Evolutionary conservation across 2,329 filamentous ascomycete species (phyloP).

Genomic region (Chaetomiaceae sp.): DNA sequence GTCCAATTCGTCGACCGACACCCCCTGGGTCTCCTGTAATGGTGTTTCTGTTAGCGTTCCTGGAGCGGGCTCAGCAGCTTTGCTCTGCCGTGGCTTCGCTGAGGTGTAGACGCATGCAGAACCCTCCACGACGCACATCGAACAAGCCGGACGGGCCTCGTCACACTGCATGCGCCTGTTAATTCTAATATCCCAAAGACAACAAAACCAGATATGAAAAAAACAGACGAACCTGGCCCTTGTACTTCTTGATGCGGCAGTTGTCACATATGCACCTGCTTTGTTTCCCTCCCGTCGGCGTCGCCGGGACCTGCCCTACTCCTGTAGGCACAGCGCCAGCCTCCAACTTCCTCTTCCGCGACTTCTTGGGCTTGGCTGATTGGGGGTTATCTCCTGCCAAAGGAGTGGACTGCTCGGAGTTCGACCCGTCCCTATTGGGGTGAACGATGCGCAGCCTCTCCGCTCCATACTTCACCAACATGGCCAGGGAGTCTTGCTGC

Average conservation of each 20-base stretch:
- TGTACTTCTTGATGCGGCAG: slow-evolving; percentile 31
- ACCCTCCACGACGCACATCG: slow-evolving; percentile 30
- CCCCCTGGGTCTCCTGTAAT: not conserved
- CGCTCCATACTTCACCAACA: slow-evolving; percentile 53
- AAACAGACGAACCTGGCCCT: slow-evolving; percentile 33
- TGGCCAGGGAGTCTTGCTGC: slow-evolving; percentile 48
- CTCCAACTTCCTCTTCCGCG: slow-evolving; percentile 24
- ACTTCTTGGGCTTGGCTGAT: slow-evolving; percentile 23
- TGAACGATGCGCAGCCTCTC: slow-evolving; percentile 53
- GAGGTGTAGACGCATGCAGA: slow-evolving; percentile 36
- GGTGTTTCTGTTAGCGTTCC: not conserved
- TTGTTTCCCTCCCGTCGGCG: slow-evolving; percentile 11
- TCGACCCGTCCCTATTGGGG: slow-evolving; percentile 34
- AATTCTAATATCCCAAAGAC: slow-evolving; percentile 11
- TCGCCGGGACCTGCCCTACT: not conserved
- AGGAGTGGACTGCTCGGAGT: slow-evolving; percentile 24
- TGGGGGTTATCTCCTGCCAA: not conserved
- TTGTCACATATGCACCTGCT: slow-evolving; percentile 33
- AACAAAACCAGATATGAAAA: too few species aligned
- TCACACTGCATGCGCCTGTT: slow-evolving; percentile 32
- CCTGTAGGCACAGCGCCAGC: slow-evolving; percentile 5
- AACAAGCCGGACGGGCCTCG: slow-evolving; percentile 35
- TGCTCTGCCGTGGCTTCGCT: slow-evolving; percentile 22
- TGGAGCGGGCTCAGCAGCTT: slow-evolving; percentile 14
- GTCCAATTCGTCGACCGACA: slow-evolving; percentile 20